phyloP scores from a whole-genome alignment of 108 stramenopile genomes.

The Cylindrotheca closterium region DNA sequence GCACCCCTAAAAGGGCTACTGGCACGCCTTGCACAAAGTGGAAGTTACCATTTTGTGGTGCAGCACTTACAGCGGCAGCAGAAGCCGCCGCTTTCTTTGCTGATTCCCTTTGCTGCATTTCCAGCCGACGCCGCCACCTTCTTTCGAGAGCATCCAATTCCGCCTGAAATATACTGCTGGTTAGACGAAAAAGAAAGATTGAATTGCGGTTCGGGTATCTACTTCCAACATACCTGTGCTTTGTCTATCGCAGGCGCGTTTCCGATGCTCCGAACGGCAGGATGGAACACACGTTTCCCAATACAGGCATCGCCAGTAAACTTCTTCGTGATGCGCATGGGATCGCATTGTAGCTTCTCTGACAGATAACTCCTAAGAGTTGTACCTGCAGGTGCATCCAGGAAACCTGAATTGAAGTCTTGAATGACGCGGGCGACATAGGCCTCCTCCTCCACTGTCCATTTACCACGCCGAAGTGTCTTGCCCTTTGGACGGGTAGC shows the following conservation, averaged over 20 bases:
- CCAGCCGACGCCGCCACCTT: slow-evolving; percentile 70
- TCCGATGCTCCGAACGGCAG: slow-evolving; percentile 54
- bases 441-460: slow-evolving; percentile 95
- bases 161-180: slow-evolving; percentile 36
- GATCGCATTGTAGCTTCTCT: slow-evolving; percentile 96
- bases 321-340: slow-evolving; percentile 99
- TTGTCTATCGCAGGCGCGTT: slow-evolving; percentile 61
- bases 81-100: slow-evolving; percentile 70
- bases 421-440: slow-evolving; percentile 90
- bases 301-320: slow-evolving; percentile 94
- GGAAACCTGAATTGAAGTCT: slow-evolving; percentile 92
- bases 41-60: background rate
- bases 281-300: slow-evolving; percentile 91
- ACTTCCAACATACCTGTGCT: slow-evolving; percentile 54
- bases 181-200: slow-evolving; percentile 4
- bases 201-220: background rate
- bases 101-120: slow-evolving; percentile 74
- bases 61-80: slow-evolving; percentile 55
- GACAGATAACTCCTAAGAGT: slow-evolving; percentile 93
- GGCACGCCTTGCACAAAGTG: slow-evolving; percentile 25
- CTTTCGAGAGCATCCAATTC: slow-evolving; percentile 65
- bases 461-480: slow-evolving; percentile 86
- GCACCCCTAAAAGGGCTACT: slow-evolving; percentile 12
- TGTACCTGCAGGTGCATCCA: slow-evolving; percentile 92
- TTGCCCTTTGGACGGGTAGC: slow-evolving; percentile 6